Base-by-base conservation (phyloP, 2,329 filamentous ascomycete species). In the Clonostachys solani region DNA sequence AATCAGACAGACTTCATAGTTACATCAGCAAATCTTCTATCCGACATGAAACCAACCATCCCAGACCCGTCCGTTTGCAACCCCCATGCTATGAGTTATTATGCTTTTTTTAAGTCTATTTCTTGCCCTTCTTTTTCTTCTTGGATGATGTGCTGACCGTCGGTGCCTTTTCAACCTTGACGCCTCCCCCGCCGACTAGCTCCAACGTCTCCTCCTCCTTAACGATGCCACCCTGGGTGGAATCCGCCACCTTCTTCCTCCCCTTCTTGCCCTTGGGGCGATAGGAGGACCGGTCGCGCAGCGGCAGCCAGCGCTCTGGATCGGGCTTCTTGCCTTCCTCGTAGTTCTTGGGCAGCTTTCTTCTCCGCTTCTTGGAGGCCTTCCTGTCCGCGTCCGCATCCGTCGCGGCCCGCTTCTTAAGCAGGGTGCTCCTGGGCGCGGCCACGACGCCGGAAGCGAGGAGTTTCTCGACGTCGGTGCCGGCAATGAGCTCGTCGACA, bases 261-360 rank as follows among this genome's bases (percentile, higher is more conserved):
- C 89, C 89, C 77, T 96, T 95, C 73, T 87, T 91, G 6, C 91
- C 91, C 72, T 94, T 96, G 8, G 92, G 91, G 43, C 87, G 77
- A 68, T 96, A 99, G 38, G 83, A 88, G 56, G 88, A 94, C 48
- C 94, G 80, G 64, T 99, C 94, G 45, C 87, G 84, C 59, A 97
- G 74, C 12, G 94, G 92, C 50, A 99, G 69, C 94, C 94, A 99
- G 52, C 94, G 79, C 68, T 99, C 94, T 0, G 90, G 85, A 65
- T 99, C 94, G 34, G 89, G 80, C 54, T 83, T 84, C 74, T 91
- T 95, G 56, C 78, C 81, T 45, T 88, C 80, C 49, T 90, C 88
- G 59, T 82, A 89, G 58, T 84, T 78, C 67, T 89, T 89, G 33
- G 87, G 87, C 58, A 88, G 72, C 56, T 80, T 81, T 48, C 73